Evolutionary conservation across 129 eudicot genomes (phyloP), one percentile per base, ranked within the genome.

Genomic region (Chrysanthemum makinoi): DNA sequence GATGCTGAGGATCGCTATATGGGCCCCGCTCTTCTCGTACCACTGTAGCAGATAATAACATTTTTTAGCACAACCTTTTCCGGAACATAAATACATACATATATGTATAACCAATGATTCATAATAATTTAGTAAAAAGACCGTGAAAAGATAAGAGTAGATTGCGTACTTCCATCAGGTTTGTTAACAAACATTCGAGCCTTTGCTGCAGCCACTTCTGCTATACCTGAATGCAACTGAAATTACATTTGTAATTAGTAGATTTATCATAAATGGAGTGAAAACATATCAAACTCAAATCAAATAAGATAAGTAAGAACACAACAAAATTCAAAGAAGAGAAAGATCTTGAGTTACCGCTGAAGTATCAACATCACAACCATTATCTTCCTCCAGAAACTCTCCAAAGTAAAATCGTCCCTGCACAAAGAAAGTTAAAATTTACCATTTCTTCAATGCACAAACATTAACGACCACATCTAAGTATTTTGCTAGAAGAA

Each of bases 121-220:
- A 47, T 17, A 14, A 18, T 53, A 52, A 16, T 13, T 0, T 52
- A 11, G 33, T 24, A 19, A 46, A 66, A 30, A 14, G 33, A 47
- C 6, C 15, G 14, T 16, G 49, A 75, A 71, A 12, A 58, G 58
- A 54, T n/a, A 61, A 64, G 28, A 61, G 55, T 39, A 46, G 28
- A 72, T 6, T 9, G 55, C 89, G 24, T 83, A 93, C 98, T 93
- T 83, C 96, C 98, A 78, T 93, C 96, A 46, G 96, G 96, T 72
- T 93, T 93, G 84, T 89, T 89, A 65, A 93, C 71, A 75, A 93
- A 93, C 98, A 93, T 93, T 54, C 96, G 88, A 49, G 98, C 96
- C 83, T 92, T 93, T 20, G 98, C 98, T 16, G 98, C 98, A 52
- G 98, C 96, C 55, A 93, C 98, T 60, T 93, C 98, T 13, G 96